phyloP scores from a whole-genome alignment of 495 filamentous ascomycete species.

The Penicillium riverlandense region DNA sequence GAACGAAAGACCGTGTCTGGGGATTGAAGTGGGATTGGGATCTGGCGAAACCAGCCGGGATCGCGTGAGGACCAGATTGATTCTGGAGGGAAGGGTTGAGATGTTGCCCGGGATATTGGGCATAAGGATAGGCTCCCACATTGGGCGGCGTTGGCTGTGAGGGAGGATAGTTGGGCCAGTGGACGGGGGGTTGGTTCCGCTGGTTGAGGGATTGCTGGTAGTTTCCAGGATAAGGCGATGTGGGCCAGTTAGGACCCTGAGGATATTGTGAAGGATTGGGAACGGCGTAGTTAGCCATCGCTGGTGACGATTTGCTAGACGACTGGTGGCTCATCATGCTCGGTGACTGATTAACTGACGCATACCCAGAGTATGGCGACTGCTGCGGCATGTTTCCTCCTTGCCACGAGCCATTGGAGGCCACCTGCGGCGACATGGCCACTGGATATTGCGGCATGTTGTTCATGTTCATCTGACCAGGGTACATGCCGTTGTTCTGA shows the following conservation, averaged over 20 bases:
- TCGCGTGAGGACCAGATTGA: conserved; percentile 52
- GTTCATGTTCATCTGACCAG: conserved; percentile 26
- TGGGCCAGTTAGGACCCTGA: conserved; percentile 24
- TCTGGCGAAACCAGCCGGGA: conserved; percentile 75
- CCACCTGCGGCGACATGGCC: conserved; percentile 33
- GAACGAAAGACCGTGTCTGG: conserved; percentile 84
- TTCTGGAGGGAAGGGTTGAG: conserved; percentile 58
- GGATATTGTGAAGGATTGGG: conserved; percentile 25
- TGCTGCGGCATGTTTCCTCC: conserved; percentile 28
- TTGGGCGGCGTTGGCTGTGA: conserved; percentile 27
- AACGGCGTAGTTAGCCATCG: conserved; percentile 33
- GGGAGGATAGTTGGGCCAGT: conserved; percentile 31
- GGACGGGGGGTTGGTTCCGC: conserved; percentile 24
- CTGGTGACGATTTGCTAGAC: conserved; percentile 35
- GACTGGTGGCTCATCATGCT: conserved; percentile 31
- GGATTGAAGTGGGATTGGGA: conserved; percentile 85
- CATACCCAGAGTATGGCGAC: conserved; percentile 31
- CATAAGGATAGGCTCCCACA: conserved; percentile 61
- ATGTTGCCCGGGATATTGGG: conserved; percentile 65
- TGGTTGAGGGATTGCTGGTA: conserved; percentile 37
- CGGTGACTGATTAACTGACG: conserved; percentile 29
- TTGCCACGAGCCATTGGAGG: conserved; percentile 32
- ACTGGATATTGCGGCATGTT: conserved; percentile 28
- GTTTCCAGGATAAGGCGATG: conserved; percentile 26
- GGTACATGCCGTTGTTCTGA: conserved; percentile 24